Percentiles rank a stretch among this genome's conserved stretches.
phyloP scores from a whole-genome alignment of 352 stramenopile species.

The Phytophthora cryptogea region DNA sequence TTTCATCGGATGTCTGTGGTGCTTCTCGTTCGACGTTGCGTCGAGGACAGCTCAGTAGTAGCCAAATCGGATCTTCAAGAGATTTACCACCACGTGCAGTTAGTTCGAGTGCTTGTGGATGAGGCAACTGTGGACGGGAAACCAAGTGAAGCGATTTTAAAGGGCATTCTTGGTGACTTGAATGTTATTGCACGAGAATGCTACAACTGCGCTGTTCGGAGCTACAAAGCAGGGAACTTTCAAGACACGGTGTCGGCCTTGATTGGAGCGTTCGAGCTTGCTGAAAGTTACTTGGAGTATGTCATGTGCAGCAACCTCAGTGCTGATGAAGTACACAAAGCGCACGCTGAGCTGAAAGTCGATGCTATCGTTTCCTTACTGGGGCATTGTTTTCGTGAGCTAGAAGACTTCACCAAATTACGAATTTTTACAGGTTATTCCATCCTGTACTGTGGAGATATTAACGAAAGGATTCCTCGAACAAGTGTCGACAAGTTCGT shows the following conservation, averaged over 20 bases:
- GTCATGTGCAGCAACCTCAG: conserved; percentile 54
- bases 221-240: conserved; percentile 55
- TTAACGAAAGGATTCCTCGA: conserved; percentile 26
- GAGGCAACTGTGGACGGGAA: conserved; percentile 39
- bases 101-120: conserved; percentile 43
- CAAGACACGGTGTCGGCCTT: conserved; percentile 47
- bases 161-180: conserved; percentile 54
- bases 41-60: neutral
- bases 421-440: conserved; percentile 50
- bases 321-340: conserved; percentile 36
- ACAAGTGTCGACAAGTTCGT: conserved; percentile 57
- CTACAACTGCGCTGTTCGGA: conserved; percentile 54
- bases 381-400: conserved; percentile 56
- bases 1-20: conserved; percentile 50
- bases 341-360: conserved; percentile 55
- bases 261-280: conserved; percentile 49
- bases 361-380: conserved; percentile 65
- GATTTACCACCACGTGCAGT: conserved; percentile 35
- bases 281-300: conserved; percentile 66
- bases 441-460: conserved; percentile 56
- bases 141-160: conserved; percentile 30
- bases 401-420: conserved; percentile 32
- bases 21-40: conserved; percentile 27
- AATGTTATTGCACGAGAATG: conserved; percentile 65
- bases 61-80: conserved; percentile 8